Conservation (phyloP, 1,139 yeast genomes). For the Magnusiomyces clavatus region DNA sequence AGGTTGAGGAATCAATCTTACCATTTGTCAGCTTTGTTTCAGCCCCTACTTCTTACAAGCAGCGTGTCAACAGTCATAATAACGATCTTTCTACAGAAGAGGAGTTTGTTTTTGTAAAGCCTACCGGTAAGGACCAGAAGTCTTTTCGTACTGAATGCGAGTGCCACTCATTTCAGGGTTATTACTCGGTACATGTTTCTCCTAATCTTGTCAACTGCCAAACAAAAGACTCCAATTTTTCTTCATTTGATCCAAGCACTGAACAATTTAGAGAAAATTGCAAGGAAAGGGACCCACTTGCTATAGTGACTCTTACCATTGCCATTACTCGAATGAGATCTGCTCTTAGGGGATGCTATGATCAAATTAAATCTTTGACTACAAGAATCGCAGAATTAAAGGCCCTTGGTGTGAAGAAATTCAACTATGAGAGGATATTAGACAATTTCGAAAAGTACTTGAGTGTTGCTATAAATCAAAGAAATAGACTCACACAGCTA, state of each 20-base stretch:
- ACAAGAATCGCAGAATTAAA: background rate
- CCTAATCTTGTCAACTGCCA: too few species aligned
- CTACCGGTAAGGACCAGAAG: background rate
- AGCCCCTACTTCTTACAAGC: too few species aligned
- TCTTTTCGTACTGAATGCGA: background rate
- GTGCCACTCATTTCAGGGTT: too few species aligned
- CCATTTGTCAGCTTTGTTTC: too few species aligned
- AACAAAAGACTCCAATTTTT: too few species aligned
- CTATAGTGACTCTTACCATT: background rate
- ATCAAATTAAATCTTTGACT: background rate
- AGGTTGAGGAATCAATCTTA: too few species aligned
- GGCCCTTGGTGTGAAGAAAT: background rate
- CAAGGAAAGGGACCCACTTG: too few species aligned
- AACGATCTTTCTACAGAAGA: background rate
- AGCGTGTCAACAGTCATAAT: too few species aligned
- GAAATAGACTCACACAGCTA: background rate
- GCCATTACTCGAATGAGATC: conserved; percentile 3
- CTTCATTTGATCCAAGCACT: too few species aligned
- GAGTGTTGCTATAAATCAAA: background rate
- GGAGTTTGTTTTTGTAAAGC: background rate
- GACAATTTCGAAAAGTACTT: too few species aligned
- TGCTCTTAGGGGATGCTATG: background rate
- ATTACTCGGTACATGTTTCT: too few species aligned
- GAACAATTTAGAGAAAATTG: too few species aligned
- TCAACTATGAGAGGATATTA: background rate